Conservation (phyloP, 805 yeast species). For the Metschnikowia lochheadii region DNA sequence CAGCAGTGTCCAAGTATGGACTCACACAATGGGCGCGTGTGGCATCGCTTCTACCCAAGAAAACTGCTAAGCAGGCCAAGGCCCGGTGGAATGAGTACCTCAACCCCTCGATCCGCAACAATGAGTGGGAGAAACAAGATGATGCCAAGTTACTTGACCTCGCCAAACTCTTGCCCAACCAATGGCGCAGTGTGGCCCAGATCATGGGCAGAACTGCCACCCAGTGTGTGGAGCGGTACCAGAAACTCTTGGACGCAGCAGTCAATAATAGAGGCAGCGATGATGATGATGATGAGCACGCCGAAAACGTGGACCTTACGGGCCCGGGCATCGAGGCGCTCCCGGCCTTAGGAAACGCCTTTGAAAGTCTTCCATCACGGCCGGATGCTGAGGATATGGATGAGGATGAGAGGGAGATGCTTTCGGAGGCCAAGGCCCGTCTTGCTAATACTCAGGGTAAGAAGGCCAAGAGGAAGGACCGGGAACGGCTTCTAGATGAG, state of each 20-base stretch:
- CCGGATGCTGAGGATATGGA: slow-evolving; percentile 79
- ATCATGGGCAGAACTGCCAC: slow-evolving; percentile 80
- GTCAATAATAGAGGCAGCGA: slow-evolving; percentile 10
- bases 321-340: slow-evolving; percentile 54
- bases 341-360: slow-evolving; percentile 43
- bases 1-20: slow-evolving; percentile 92
- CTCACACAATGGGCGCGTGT: slow-evolving; percentile 93
- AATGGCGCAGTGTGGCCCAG: slow-evolving; percentile 90
- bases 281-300: slow-evolving; percentile 22
- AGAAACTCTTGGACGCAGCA: slow-evolving; percentile 57
- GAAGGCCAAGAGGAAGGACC: slow-evolving; percentile 83
- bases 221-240: slow-evolving; percentile 82
- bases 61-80: slow-evolving; percentile 88
- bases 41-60: slow-evolving; percentile 77
- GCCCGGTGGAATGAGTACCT: slow-evolving; percentile 90
- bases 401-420: slow-evolving; percentile 88
- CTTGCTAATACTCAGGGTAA: slow-evolving; percentile 91
- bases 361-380: slow-evolving; percentile 74
- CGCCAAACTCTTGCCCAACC: slow-evolving; percentile 77
- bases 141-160: slow-evolving; percentile 67
- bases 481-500: slow-evolving; percentile 81
- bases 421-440: slow-evolving; percentile 91
- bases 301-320: slow-evolving; percentile 26
- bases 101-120: slow-evolving; percentile 63
- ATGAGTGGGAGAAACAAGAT: slow-evolving; percentile 70